Evolutionary conservation across 2,329 filamentous ascomycete genomes (phyloP).

Genomic region (Aspergillus uvarum): DNA sequence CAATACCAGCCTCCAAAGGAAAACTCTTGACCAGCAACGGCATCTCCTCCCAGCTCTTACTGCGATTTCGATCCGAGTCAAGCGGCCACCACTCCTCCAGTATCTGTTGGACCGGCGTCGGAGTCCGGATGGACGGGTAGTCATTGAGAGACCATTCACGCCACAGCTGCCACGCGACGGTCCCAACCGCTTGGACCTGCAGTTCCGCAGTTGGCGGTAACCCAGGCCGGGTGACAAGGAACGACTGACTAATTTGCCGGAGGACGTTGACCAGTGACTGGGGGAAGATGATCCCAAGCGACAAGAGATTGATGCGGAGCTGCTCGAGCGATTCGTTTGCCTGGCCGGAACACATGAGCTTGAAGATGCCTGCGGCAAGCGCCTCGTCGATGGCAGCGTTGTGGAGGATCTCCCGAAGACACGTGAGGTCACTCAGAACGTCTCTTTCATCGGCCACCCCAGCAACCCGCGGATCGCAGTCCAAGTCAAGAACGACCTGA

Average conservation of each 20-base stretch:
- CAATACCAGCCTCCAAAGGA: not conserved
- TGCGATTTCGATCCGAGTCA: not conserved
- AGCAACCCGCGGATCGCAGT: not conserved
- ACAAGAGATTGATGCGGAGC: not conserved
- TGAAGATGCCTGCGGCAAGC: conserved; percentile 1
- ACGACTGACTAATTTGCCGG: not conserved
- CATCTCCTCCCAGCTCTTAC: not conserved
- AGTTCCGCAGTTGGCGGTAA: not conserved
- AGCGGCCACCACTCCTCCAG: not conserved
- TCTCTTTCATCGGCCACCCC: not conserved
- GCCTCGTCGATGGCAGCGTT: conserved; percentile 6
- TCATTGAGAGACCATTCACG: not conserved
- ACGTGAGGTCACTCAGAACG: rapidly evolving
- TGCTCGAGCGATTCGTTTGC: not conserved
- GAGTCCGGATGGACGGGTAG: not conserved
- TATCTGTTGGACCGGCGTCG: not conserved
- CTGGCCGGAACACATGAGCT: not conserved
- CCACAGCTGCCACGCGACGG: not conserved
- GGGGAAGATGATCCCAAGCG: not conserved
- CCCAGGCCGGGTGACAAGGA: not conserved
- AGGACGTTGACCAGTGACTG: not conserved
- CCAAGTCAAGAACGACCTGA: conserved; percentile 6
- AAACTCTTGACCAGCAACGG: not conserved
- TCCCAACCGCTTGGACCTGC: not conserved
- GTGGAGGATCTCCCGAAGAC: conserved; percentile 1